Conservation (phyloP, 805 yeast species). For the Priceomyces haplophilus region DNA sequence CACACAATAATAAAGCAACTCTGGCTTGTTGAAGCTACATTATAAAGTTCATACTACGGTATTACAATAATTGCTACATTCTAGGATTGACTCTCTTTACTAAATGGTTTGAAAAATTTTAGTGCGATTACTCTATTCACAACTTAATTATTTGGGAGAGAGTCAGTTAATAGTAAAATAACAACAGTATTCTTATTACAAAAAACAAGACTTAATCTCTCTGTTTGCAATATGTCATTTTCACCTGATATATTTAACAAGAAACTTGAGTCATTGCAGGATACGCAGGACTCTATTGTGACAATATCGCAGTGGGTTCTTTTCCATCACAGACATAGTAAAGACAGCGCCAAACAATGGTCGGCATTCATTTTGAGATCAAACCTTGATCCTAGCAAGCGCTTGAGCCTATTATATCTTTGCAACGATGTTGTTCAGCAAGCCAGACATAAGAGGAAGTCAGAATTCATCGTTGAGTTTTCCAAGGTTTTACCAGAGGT, state of each 20-base stretch:
- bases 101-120: neutral
- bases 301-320: conserved; percentile 47
- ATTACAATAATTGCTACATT: too few relatives aligned
- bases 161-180: neutral
- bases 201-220: neutral
- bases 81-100: neutral
- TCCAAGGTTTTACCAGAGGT: conserved; percentile 45
- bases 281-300: conserved; percentile 46
- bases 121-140: conserved; percentile 1
- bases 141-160: neutral
- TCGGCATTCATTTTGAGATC: conserved; percentile 21
- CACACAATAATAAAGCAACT: too few relatives aligned
- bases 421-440: conserved; percentile 83
- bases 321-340: conserved; percentile 40
- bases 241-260: conserved; percentile 30
- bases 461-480: conserved; percentile 59
- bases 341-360: conserved; percentile 38
- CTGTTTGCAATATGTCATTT: conserved; percentile 34
- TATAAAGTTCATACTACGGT: too few relatives aligned
- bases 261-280: conserved; percentile 38
- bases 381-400: conserved; percentile 25
- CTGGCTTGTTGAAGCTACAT: too few relatives aligned
- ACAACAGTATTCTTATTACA: neutral
- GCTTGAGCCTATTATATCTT: conserved; percentile 60
- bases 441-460: conserved; percentile 58